These are phyloP conservation scores for Coelastrella sp. DNA, from an alignment of 139 green algal species.

Conservation along the genomic window DNA sequence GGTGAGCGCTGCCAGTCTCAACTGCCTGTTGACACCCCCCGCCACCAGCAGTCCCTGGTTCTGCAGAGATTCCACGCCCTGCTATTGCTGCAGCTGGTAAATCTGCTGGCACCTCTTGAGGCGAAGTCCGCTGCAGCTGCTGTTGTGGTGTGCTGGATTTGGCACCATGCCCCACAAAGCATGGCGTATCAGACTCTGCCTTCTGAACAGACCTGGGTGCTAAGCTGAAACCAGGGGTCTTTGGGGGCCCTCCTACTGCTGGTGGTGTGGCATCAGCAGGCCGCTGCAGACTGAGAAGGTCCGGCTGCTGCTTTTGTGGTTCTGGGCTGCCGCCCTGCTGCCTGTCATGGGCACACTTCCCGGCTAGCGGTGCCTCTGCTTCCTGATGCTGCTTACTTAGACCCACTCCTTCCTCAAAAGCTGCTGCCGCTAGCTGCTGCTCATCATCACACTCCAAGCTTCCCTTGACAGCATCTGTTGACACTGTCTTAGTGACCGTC, in stretches of 20 bases:
- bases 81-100: neutral
- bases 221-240: constrained; percentile 19
- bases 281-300: neutral
- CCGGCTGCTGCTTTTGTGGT: neutral
- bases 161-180: constrained; percentile 1
- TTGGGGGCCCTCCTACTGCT: neutral
- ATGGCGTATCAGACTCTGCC: constrained; percentile 10
- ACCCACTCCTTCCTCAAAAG: no score
- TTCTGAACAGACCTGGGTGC: neutral
- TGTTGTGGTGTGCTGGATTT: neutral
- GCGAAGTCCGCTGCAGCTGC: neutral
- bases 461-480: no score
- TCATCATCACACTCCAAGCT: no score
- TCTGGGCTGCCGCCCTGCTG: neutral
- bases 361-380: no score
- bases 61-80: neutral
- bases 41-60: neutral
- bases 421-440: no score
- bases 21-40: neutral
- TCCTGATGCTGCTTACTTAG: no score
- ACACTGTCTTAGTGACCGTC: no score
- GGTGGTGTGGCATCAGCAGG: neutral
- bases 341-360: no score
- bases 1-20: neutral
- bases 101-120: neutral